A percentile compares a stretch with the other conserved stretches of the same genome.
Conservation (phyloP, 164 flowering plant species). For the Stephania japonica region DNA sequence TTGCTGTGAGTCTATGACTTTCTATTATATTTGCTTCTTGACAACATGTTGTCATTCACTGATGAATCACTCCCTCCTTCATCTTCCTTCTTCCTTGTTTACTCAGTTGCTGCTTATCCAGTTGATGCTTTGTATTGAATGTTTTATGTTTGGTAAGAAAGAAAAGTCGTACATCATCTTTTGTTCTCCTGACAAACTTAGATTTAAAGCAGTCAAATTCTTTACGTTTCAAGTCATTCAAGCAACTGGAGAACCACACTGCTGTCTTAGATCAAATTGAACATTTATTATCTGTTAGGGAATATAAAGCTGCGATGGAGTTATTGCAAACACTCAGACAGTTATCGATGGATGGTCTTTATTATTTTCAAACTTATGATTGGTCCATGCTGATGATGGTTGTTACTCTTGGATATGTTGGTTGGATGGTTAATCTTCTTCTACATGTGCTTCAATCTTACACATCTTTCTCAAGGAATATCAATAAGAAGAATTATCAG, state of each 20-base stretch:
- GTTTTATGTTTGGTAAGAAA: neutral
- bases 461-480: constrained; percentile 44
- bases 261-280: constrained; percentile 57
- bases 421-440: constrained; percentile 80
- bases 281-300: constrained; percentile 39
- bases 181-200: constrained; percentile 49
- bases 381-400: constrained; percentile 94
- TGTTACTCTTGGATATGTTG: constrained; percentile 84
- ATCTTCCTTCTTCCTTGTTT: neutral
- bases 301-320: constrained; percentile 59
- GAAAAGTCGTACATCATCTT: neutral
- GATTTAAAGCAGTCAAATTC: constrained; percentile 73
- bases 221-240: constrained; percentile 75
- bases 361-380: constrained; percentile 95
- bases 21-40: neutral
- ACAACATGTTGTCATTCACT: neutral
- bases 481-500: constrained; percentile 35
- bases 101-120: neutral
- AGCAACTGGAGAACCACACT: constrained; percentile 52
- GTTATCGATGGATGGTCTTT: constrained; percentile 78
- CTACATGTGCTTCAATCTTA: constrained; percentile 86
- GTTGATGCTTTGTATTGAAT: neutral
- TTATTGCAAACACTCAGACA: constrained; percentile 60
- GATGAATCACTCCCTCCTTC: neutral
- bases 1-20: too few relatives aligned